Evolutionary conservation across 2,329 filamentous ascomycete genomes (phyloP).

Genomic region (Calonectria henricotiae): DNA sequence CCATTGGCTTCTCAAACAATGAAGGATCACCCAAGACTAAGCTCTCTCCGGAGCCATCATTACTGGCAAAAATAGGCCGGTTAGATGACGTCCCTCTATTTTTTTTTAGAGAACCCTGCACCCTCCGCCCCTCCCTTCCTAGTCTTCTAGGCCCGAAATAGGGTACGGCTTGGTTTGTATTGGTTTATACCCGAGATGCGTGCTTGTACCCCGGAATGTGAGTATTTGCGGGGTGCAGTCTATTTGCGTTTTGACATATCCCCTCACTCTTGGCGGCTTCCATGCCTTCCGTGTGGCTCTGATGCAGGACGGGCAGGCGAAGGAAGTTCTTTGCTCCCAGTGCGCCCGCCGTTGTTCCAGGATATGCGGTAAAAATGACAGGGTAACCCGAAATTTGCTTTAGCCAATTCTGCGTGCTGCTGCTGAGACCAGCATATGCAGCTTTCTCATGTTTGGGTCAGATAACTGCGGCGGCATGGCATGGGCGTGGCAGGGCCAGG

Average conservation of each 20-base stretch:
- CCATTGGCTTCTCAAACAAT: neutral
- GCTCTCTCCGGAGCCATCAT: neutral
- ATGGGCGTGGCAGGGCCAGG: neutral
- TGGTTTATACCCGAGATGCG: neutral
- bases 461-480: neutral
- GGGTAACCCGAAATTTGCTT: neutral
- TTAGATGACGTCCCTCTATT: neutral
- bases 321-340: neutral
- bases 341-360: neutral
- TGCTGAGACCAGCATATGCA: slow-evolving; percentile 12
- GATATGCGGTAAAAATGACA: neutral
- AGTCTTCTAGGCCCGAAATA: neutral
- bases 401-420: neutral
- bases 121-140: no score
- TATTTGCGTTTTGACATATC: slow-evolving; percentile 1
- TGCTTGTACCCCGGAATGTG: neutral
- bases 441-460: neutral
- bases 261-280: slow-evolving; percentile 2
- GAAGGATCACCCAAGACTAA: neutral
- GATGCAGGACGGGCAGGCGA: neutral
- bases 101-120: neutral
- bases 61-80: neutral
- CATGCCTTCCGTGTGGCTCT: neutral
- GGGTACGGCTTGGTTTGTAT: neutral
- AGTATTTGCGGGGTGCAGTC: neutral